phyloP scores from a whole-genome alignment of 768 basidiomycete genomes.

The Termitomyces sp. region DNA sequence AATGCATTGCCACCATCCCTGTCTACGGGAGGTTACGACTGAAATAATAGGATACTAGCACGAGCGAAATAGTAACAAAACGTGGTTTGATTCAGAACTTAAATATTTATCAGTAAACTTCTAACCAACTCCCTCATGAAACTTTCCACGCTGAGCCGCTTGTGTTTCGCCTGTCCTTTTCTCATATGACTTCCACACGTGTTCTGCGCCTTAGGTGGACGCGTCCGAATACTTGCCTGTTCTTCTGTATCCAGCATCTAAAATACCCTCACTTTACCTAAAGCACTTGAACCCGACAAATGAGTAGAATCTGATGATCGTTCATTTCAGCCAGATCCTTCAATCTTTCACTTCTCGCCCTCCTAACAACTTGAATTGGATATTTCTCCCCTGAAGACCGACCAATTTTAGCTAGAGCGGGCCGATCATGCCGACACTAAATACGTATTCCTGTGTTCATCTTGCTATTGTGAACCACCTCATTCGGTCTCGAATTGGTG shows the following conservation, averaged over 20 bases:
- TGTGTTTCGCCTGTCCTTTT: no score
- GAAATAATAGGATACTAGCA: slow-evolving; percentile 2
- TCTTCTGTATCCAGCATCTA: no score
- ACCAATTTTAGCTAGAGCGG: not conserved
- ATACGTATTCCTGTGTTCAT: not conserved
- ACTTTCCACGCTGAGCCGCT: not conserved
- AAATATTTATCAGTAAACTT: no score
- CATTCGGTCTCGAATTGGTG: not conserved
- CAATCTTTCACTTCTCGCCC: no score
- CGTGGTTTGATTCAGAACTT: no score
- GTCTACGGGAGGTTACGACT: slow-evolving; percentile 59
- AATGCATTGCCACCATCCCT: slow-evolving; percentile 55
- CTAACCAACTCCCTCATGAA: no score
- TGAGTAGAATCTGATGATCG: not conserved
- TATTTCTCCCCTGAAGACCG: not conserved
- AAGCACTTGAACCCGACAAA: not conserved
- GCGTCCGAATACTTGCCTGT: no score
- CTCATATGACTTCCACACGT: not conserved
- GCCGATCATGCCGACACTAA: not conserved
- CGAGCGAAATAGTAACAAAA: not conserved
- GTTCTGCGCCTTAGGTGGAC: no score
- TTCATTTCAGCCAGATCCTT: not conserved
- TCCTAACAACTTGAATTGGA: not conserved
- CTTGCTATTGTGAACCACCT: not conserved
- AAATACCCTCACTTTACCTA: not conserved